Conservation (phyloP, 495 filamentous ascomycete species). For the Mytilinidion resinicola region DNA sequence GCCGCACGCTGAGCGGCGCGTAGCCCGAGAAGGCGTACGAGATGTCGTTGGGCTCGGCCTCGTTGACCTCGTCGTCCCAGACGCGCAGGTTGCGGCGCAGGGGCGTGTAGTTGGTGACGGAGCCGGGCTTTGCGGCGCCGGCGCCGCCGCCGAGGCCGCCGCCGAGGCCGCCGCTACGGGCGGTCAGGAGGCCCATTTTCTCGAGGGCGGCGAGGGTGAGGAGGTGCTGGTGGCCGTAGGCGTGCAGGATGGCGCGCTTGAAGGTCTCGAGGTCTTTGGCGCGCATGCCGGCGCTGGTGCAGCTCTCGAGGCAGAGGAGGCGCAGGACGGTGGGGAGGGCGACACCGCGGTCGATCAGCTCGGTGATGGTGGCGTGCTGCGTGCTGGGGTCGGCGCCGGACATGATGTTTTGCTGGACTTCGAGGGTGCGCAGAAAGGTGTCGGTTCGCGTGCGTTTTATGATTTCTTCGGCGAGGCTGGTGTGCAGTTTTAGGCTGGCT, state of each 20-base stretch:
- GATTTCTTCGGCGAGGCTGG: slow-evolving; percentile 87
- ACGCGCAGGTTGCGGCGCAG: slow-evolving; percentile 78
- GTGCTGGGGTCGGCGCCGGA: slow-evolving; percentile 81
- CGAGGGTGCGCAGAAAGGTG: slow-evolving; percentile 76
- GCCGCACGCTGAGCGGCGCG: slow-evolving; percentile 83
- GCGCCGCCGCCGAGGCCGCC: slow-evolving; percentile 44
- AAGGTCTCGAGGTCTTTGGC: slow-evolving; percentile 82
- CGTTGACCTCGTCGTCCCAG: slow-evolving; percentile 94
- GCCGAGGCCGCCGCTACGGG: slow-evolving; percentile 47
- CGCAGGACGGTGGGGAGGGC: slow-evolving; percentile 75
- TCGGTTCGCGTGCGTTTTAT: slow-evolving; percentile 84
- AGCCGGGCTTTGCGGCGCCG: slow-evolving; percentile 34
- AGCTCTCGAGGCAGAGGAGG: slow-evolving; percentile 83
- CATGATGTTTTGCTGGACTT: slow-evolving; percentile 95
- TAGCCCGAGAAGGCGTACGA: slow-evolving; percentile 97
- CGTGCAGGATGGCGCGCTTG: slow-evolving; percentile 79
- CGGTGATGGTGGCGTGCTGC: slow-evolving; percentile 85
- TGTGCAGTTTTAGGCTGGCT: slow-evolving; percentile 84
- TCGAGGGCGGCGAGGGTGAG: slow-evolving; percentile 85
- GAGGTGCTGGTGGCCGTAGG: slow-evolving; percentile 90
- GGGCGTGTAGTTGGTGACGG: slow-evolving; percentile 85
- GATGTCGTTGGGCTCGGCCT: slow-evolving; percentile 92
- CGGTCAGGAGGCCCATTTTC: slow-evolving; percentile 72
- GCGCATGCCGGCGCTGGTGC: slow-evolving; percentile 80
- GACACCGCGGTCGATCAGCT: slow-evolving; percentile 80